Conservation (phyloP, 2,329 filamentous ascomycete genomes). For the Phyllosticta citrichinensis region DNA sequence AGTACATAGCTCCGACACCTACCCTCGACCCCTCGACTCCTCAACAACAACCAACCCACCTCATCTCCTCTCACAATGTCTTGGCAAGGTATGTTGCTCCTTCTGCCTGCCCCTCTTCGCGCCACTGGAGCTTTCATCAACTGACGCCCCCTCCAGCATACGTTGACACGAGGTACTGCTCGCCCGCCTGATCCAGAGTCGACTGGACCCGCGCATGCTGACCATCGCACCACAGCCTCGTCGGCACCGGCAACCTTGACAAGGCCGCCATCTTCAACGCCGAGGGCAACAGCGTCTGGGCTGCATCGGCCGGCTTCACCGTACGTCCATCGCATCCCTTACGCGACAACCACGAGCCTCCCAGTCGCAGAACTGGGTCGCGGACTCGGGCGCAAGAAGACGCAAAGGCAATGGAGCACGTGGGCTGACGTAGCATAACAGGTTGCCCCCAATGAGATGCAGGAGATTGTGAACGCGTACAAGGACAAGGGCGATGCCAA, state of each 20-base stretch:
- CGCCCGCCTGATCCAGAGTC: neutral
- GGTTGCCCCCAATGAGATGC: conserved; percentile 46
- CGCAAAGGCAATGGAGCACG: conserved; percentile 3
- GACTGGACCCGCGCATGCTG: neutral
- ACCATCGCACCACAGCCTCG: conserved; percentile 23
- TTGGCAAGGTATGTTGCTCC: conserved; percentile 31
- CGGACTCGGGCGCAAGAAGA: conserved; percentile 2
- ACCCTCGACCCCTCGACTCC: conserved; percentile 10
- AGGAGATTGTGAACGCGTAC: conserved; percentile 41
- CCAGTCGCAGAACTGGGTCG: neutral
- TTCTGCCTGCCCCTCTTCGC: conserved; percentile 9
- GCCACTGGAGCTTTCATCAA: conserved; percentile 15
- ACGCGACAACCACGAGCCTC: neutral
- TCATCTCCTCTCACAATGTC: conserved; percentile 23
- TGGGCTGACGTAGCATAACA: conserved; percentile 17
- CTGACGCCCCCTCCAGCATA: conserved; percentile 23
- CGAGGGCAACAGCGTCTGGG: conserved; percentile 51
- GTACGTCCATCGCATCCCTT: conserved; percentile 41
- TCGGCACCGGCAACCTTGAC: conserved; percentile 34
- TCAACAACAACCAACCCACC: conserved; percentile 13
- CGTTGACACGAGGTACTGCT: conserved; percentile 30
- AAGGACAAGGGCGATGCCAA: conserved; percentile 42
- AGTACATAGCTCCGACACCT: conserved; percentile 17
- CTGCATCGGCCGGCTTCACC: conserved; percentile 73
- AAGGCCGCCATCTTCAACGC: conserved; percentile 43